Conservation (phyloP, 352 stramenopile genomes). For the Blastocystis sp. region DNA sequence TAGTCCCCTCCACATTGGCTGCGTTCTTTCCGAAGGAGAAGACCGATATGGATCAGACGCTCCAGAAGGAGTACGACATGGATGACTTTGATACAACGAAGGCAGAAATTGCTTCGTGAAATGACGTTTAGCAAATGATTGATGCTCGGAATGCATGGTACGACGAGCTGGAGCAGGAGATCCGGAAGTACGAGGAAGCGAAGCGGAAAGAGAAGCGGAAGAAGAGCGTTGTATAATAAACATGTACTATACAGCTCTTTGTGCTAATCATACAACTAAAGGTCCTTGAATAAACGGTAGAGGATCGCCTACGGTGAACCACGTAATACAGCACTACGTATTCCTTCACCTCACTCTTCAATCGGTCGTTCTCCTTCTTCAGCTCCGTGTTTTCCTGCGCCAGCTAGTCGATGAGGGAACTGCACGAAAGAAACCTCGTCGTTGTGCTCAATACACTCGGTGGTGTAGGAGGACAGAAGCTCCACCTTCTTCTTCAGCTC, state of each 20-base stretch:
- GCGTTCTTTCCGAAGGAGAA: slow-evolving; percentile 69
- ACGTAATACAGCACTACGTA: slow-evolving; percentile 19
- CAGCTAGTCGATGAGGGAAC: neutral
- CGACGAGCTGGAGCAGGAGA: neutral
- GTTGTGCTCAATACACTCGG: slow-evolving; percentile 33
- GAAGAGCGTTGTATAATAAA: slow-evolving; percentile 5
- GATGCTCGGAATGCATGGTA: slow-evolving; percentile 42
- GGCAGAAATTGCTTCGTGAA: neutral
- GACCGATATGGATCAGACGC: slow-evolving; percentile 2
- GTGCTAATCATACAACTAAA: neutral
- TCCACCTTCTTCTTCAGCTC: slow-evolving; percentile 2
- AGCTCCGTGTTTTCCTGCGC: neutral
- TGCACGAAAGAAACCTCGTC: neutral
- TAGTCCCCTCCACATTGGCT: slow-evolving; percentile 24
- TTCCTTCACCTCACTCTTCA: slow-evolving; percentile 45
- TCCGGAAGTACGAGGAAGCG: slow-evolving; percentile 19
- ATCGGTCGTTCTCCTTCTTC: neutral
- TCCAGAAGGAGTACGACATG: neutral
- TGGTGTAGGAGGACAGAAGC: neutral
- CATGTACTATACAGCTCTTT: neutral
- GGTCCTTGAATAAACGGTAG: slow-evolving; percentile 32
- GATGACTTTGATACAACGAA: neutral
- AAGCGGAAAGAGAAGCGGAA: slow-evolving; percentile 5
- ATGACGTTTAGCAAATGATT: slow-evolving; percentile 14
- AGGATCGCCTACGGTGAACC: slow-evolving; percentile 24